Conservation (phyloP, 495 filamentous ascomycete species). For the Monascus purpureus region DNA sequence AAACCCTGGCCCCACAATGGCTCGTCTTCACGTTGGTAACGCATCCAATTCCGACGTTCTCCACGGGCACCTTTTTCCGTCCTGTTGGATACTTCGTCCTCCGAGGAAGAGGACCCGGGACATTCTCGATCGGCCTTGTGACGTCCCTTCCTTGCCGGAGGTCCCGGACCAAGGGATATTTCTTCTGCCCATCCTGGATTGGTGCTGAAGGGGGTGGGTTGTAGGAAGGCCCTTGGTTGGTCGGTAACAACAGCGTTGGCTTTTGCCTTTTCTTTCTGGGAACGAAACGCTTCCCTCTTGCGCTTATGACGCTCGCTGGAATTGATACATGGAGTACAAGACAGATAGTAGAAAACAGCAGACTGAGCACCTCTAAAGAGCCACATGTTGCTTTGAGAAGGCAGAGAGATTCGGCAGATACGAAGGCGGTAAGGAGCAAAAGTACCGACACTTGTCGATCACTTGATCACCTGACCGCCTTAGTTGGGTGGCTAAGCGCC, state of each 20-base stretch:
- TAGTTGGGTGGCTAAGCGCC: too few species aligned
- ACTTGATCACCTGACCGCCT: too few species aligned
- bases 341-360: conserved; percentile 72
- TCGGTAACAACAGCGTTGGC: conserved; percentile 37
- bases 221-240: conserved; percentile 58
- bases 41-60: conserved; percentile 56
- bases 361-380: conserved; percentile 53
- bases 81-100: too few species aligned
- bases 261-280: conserved; percentile 44
- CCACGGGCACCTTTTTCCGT: conserved; percentile 4
- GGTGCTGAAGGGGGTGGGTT: conserved; percentile 68
- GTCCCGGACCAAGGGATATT: conserved; percentile 62
- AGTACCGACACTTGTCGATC: too few species aligned
- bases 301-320: conserved; percentile 47
- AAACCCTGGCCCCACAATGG: conserved; percentile 54
- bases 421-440: too few species aligned
- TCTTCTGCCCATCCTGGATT: conserved; percentile 82
- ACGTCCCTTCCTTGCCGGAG: conserved; percentile 43
- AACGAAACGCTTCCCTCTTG: conserved; percentile 47
- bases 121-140: conserved; percentile 35
- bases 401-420: conserved; percentile 1
- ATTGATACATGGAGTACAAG: conserved; percentile 67
- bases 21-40: conserved; percentile 77
- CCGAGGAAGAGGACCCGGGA: too few species aligned
- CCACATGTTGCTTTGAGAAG: conserved; percentile 27